Conservation (phyloP, 1,284 basidiomycete genomes). For the Microbotryomycetes sp. region DNA sequence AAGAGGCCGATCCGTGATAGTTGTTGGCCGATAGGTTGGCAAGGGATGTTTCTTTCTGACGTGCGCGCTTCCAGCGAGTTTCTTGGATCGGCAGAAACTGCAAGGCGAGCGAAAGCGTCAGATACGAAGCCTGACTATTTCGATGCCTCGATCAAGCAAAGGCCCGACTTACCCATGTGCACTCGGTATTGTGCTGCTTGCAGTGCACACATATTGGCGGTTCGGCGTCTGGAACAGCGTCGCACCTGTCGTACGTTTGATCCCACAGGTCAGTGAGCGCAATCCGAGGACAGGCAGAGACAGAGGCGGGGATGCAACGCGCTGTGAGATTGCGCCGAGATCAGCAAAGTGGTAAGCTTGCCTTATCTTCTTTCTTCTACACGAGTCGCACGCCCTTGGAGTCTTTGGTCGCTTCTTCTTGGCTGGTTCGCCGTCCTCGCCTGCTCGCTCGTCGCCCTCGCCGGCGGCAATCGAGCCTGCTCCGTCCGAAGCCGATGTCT, state of each 20-base stretch:
- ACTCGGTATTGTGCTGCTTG: conserved; percentile 82
- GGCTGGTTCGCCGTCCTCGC: neutral
- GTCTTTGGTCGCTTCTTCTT: conserved; percentile 80
- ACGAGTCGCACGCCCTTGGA: conserved; percentile 81
- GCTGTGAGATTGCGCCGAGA: neutral
- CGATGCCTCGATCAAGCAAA: neutral
- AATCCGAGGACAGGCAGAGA: neutral
- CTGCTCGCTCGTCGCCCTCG: neutral
- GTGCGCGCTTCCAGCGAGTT: conserved; percentile 95
- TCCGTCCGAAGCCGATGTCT: neutral
- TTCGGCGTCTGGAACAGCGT: conserved; percentile 63
- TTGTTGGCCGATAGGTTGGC: conserved; percentile 10
- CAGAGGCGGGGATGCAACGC: neutral
- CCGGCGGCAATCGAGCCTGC: neutral
- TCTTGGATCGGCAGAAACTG: conserved; percentile 90
- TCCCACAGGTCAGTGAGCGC: neutral
- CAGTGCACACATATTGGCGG: conserved; percentile 75
- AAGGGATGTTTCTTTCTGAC: conserved; percentile 56
- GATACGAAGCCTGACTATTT: neutral
- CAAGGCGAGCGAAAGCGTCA: neutral
- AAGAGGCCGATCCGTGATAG: conserved; percentile 4
- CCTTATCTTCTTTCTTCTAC: conserved; percentile 87
- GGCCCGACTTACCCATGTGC: conserved; percentile 53
- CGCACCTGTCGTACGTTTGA: conserved; percentile 51
- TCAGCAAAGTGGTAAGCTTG: conserved; percentile 40